Conservation (phyloP, 805 yeast genomes). For the Candida parachauliodes region DNA sequence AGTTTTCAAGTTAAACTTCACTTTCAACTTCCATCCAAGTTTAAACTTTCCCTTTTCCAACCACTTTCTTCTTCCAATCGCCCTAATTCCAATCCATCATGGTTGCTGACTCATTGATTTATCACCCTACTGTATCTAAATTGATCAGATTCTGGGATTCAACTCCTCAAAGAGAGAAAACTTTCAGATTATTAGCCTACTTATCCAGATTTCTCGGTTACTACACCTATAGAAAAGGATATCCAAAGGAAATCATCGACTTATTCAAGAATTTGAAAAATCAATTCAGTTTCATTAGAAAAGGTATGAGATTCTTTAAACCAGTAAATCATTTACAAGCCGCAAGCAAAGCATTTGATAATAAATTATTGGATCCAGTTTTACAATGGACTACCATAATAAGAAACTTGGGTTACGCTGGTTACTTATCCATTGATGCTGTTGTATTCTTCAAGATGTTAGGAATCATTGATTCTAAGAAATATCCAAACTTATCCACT, state of each 20-base stretch:
- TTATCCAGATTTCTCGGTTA: constrained; percentile 68
- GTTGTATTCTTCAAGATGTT: constrained; percentile 58
- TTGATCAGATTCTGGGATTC: constrained; percentile 62
- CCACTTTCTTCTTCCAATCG: neutral
- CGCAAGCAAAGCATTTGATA: constrained; percentile 64
- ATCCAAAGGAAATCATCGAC: constrained; percentile 42
- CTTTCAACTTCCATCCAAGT: constrained; percentile 2
- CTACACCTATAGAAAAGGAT: constrained; percentile 56
- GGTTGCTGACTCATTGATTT: constrained; percentile 66
- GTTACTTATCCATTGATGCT: constrained; percentile 62
- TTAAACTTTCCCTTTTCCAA: constrained; percentile 1
- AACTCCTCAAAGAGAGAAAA: constrained; percentile 75
- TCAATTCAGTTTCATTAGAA: constrained; percentile 69
- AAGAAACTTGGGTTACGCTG: constrained; percentile 59
- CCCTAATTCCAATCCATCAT: constrained; percentile 33
- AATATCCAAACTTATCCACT: constrained; percentile 48
- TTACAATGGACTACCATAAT: constrained; percentile 49
- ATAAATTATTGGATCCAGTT: constrained; percentile 64
- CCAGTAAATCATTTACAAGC: constrained; percentile 69
- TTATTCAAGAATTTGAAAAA: constrained; percentile 54
- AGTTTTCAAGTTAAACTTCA: too few relatives aligned
- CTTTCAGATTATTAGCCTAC: constrained; percentile 76
- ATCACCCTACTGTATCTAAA: constrained; percentile 69
- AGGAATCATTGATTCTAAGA: constrained; percentile 49
- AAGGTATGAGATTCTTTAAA: constrained; percentile 79